Evolutionary conservation across 2,329 filamentous ascomycete species (phyloP), one percentile per base, ranked within the genome.

Genomic region (Peltaster fructicola): DNA sequence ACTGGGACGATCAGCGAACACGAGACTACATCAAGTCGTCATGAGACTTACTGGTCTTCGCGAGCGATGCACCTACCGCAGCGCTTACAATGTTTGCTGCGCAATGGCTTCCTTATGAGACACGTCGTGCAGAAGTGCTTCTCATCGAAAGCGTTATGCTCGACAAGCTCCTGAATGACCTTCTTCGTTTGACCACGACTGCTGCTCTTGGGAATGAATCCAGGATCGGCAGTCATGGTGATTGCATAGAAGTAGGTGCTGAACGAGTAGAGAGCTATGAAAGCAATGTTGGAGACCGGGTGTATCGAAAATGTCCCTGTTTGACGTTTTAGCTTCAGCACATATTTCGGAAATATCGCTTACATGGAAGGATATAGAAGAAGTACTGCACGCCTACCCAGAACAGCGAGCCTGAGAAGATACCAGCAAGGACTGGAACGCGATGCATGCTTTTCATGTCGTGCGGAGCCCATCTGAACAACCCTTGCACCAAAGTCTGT

Each of bases 21-120:
- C 17, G 17, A 19, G 25, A 15, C 25, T 13, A 11, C 25, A 23
- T 7, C n/a, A n/a, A n/a, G n/a, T n/a, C n/a, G n/a, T n/a, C n/a
- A n/a, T n/a, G n/a, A n/a, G 5, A 63, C 79, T 63, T 55, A 90
- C 81, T 98, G 88, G 47, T 98, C 88, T 54, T 92, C 81, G 52
- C 90, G 91, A 27, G 85, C 82, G 26, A 98, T 79, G 48, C 88
- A 98, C 35, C 85, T 76, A 41, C 77, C 71, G 49, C 88, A 98
- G 32, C 79, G 67, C 45, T 75, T 76, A 56, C 88, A 98, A 54
- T 98, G 88, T 59, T 95, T 98, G 56, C 84, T 92, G 37, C 88
- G 69, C 32, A 98, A 56, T 3, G 88, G 88, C 37, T 78, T 85
- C 26, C 85, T 69, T 39, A 91, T 79, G 84, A 95, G 91, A 56